Conservation (phyloP, 768 basidiomycete genomes). For the Suillus hirtellus region DNA sequence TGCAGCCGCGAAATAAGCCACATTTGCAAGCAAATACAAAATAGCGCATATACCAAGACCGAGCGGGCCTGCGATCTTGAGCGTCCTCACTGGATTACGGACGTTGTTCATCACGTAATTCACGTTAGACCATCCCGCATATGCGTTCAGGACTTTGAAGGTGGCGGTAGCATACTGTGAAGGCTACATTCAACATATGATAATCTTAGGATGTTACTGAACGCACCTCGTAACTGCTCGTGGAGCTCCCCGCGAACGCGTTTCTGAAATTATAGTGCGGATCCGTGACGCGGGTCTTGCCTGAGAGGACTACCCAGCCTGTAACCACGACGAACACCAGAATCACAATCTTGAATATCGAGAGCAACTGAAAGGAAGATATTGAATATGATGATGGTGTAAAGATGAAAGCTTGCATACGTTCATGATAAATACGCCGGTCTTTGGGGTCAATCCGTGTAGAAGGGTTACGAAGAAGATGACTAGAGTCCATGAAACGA, state of each 20-base stretch:
- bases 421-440: conserved; percentile 57
- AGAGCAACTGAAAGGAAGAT: conserved; percentile 38
- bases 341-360: conserved; percentile 55
- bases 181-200: neutral
- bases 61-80: conserved; percentile 62
- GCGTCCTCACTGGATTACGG: conserved; percentile 56
- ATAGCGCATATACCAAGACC: conserved; percentile 54
- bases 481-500: conserved; percentile 31
- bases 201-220: neutral
- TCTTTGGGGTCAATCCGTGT: conserved; percentile 51
- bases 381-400: neutral
- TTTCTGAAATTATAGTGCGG: conserved; percentile 59
- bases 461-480: conserved; percentile 51
- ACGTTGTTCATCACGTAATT: conserved; percentile 65
- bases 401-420: conserved; percentile 28
- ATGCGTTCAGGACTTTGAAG: conserved; percentile 55
- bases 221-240: conserved; percentile 48
- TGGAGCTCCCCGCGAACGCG: conserved; percentile 56
- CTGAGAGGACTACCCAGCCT: conserved; percentile 62
- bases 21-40: conserved; percentile 56
- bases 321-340: conserved; percentile 56
- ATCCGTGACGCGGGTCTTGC: conserved; percentile 54
- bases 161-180: conserved; percentile 60
- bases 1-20: conserved; percentile 53
- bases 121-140: conserved; percentile 54